Percentiles rank a stretch among this genome's conserved stretches.
Evolutionary conservation across 208 protist species (phyloP).

Genomic region (Dictyostelium gargantuum): DNA sequence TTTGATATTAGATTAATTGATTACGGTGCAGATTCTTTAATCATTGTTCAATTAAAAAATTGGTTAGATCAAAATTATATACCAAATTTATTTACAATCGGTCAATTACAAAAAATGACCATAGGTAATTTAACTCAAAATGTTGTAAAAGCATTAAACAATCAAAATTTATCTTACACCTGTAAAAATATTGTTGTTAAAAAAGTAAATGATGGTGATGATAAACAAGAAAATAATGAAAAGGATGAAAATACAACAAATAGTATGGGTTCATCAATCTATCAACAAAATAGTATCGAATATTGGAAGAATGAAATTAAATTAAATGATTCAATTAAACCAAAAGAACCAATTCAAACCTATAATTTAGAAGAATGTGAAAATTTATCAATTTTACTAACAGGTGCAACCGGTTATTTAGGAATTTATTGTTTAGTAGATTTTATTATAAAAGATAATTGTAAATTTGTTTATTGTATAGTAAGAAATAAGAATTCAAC

Average conservation of each 20-base stretch:
- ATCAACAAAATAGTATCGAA: background rate
- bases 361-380: background rate
- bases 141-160: background rate
- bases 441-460: background rate
- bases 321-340: background rate
- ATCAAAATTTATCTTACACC: too few species aligned
- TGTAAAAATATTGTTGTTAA: too few species aligned
- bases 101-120: background rate
- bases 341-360: background rate
- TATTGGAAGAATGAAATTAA: slow-evolving; percentile 36
- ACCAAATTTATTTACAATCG: background rate
- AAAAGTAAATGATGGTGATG: background rate
- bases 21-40: slow-evolving; percentile 20
- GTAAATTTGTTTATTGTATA: slow-evolving; percentile 24
- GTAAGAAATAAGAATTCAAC: background rate
- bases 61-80: background rate
- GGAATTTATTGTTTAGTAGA: background rate
- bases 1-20: background rate
- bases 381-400: background rate
- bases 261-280: too few species aligned
- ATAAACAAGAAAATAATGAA: background rate
- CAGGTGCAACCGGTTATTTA: slow-evolving; percentile 10
- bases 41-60: slow-evolving; percentile 26
- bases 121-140: background rate
- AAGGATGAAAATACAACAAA: background rate